phyloP scores from a whole-genome alignment of 164 flowering plant genomes.

The Annona squamosa region DNA sequence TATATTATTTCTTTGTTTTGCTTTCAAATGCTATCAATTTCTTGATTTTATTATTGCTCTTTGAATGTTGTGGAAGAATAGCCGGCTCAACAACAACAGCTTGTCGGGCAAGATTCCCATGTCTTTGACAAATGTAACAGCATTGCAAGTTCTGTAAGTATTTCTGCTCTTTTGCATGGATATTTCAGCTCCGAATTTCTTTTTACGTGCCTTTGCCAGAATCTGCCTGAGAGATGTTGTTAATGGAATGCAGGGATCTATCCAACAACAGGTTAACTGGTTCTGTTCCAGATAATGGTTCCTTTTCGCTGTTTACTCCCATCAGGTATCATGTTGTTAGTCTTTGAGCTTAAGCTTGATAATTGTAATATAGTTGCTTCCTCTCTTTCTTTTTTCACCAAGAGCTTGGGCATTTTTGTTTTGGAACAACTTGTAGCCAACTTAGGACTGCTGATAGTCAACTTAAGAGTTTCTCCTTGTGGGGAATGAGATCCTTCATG shows the following conservation, averaged over 20 bases:
- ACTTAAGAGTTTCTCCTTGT: background rate
- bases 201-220: slow-evolving; percentile 4
- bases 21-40: slow-evolving; percentile 3
- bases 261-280: slow-evolving; percentile 54
- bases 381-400: background rate
- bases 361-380: background rate
- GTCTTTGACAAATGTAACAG: slow-evolving; percentile 37
- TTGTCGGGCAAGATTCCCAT: slow-evolving; percentile 47
- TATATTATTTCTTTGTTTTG: background rate
- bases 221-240: background rate
- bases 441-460: background rate
- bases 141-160: slow-evolving; percentile 66
- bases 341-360: background rate
- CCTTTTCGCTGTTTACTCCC: slow-evolving; percentile 60
- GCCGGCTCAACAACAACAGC: slow-evolving; percentile 72
- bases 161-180: background rate
- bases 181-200: background rate
- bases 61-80: slow-evolving; percentile 37
- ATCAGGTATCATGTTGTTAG: slow-evolving; percentile 36
- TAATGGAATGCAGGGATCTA: slow-evolving; percentile 43
- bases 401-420: background rate
- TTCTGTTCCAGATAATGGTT: slow-evolving; percentile 54
- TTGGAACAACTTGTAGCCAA: background rate
- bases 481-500: background rate
- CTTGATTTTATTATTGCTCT: slow-evolving; percentile 13